Evolutionary conservation across 106 monocot species (phyloP).

Genomic region (Dendrobium nobile): DNA sequence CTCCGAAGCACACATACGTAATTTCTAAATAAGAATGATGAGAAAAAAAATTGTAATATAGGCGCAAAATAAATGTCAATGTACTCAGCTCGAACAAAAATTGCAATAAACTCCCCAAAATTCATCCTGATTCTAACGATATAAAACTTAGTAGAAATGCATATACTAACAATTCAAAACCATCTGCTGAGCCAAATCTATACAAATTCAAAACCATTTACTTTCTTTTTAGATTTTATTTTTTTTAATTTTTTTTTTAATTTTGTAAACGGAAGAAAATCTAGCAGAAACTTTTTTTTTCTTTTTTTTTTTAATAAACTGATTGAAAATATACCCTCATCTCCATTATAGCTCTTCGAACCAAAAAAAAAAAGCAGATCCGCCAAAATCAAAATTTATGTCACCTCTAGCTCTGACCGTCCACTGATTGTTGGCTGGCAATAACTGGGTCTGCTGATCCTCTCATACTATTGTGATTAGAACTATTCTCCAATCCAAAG

Average conservation of each 20-base stretch:
- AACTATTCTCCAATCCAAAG: conserved; percentile 21
- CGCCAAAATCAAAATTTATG: neutral
- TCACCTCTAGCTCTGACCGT: neutral
- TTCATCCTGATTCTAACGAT: neutral
- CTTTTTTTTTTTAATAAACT: neutral
- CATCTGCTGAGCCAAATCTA: neutral
- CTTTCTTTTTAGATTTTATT: neutral
- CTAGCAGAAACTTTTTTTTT: neutral
- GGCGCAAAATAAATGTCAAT: neutral
- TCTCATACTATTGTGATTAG: conserved; percentile 3
- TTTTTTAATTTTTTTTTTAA: neutral
- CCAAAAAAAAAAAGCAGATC: neutral
- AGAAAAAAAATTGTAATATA: neutral
- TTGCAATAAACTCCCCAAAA: neutral
- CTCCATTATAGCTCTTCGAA: neutral
- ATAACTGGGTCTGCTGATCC: conserved; percentile 17
- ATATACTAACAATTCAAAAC: neutral
- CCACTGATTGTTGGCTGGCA: conserved; percentile 11
- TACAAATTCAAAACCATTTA: conserved; percentile 4
- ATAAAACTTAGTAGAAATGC: neutral
- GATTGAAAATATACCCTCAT: neutral
- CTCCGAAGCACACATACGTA: neutral
- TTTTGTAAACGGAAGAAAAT: neutral
- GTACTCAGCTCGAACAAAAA: neutral
- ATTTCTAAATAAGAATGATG: neutral